These are phyloP conservation scores for Myxozyma melibiosi DNA, from an alignment of 805 yeast genomes.

Conservation along the genomic window DNA sequence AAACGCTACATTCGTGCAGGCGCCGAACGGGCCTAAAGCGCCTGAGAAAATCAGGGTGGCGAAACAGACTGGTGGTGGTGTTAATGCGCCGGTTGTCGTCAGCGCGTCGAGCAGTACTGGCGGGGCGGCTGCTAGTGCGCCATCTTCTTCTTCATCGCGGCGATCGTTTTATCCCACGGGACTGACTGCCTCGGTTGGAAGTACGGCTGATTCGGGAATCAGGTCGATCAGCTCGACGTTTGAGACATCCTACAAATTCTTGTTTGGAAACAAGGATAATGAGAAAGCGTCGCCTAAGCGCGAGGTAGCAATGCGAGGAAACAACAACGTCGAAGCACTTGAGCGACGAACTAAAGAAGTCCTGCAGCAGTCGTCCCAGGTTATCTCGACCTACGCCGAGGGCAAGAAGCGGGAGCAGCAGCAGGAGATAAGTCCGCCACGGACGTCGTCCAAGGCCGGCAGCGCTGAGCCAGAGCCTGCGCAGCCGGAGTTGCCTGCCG, in stretches of 20 bases:
- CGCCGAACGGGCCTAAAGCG: background rate
- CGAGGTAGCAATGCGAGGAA: slow-evolving; percentile 22
- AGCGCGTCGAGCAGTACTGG: background rate
- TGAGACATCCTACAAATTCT: slow-evolving; percentile 41
- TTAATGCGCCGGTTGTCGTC: background rate
- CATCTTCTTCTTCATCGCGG: background rate
- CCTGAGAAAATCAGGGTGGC: slow-evolving; percentile 7
- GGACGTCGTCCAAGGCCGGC: no score
- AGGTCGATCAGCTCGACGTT: slow-evolving; percentile 42
- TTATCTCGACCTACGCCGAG: slow-evolving; percentile 18
- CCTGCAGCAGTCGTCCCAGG: slow-evolving; percentile 21
- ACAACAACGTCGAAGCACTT: slow-evolving; percentile 13
- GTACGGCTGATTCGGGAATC: slow-evolving; percentile 38
- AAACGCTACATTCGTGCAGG: slow-evolving; percentile 8
- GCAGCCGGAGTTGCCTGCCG: background rate
- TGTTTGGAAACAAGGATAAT: slow-evolving; percentile 31
- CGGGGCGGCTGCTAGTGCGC: background rate
- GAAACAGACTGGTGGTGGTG: background rate
- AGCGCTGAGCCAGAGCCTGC: background rate
- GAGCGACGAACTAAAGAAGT: slow-evolving; percentile 30
- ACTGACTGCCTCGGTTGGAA: slow-evolving; percentile 34
- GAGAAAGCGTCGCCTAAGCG: background rate
- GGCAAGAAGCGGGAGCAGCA: slow-evolving; percentile 12
- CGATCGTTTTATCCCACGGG: slow-evolving; percentile 34
- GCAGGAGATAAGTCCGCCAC: slow-evolving; percentile 7